Conservation (phyloP, 768 basidiomycete species). For the Pulveroboletus ravenelii region DNA sequence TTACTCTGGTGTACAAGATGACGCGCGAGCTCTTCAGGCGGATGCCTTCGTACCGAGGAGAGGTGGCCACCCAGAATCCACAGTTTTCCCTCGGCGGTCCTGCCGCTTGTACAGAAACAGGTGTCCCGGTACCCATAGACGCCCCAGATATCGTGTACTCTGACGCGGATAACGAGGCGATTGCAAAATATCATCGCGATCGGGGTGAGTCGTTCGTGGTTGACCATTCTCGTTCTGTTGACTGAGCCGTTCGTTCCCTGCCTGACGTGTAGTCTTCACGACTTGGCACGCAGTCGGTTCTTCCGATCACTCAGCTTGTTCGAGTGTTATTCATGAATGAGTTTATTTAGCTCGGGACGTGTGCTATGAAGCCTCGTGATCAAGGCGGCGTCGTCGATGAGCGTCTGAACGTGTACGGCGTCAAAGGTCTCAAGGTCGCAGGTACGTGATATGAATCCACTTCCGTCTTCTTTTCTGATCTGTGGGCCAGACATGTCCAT, state of each 20-base stretch:
- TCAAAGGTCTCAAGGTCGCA: constrained; percentile 55
- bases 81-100: constrained; percentile 26
- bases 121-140: constrained; percentile 19
- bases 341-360: constrained; percentile 52
- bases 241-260: neutral
- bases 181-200: constrained; percentile 25
- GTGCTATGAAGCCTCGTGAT: constrained; percentile 61
- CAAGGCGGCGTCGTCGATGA: constrained; percentile 60
- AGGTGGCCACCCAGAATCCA: constrained; percentile 19
- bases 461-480: too few species aligned
- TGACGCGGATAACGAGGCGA: constrained; percentile 31
- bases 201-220: constrained; percentile 1
- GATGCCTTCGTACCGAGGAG: constrained; percentile 35
- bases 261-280: neutral
- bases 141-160: constrained; percentile 33
- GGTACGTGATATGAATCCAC: constrained; percentile 30
- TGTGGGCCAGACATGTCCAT: constrained; percentile 35
- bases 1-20: constrained; percentile 54
- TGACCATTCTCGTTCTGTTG: too few species aligned
- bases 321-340: too few species aligned
- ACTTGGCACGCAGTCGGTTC: constrained; percentile 17
- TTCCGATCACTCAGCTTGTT: too few species aligned
- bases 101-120: constrained; percentile 22
- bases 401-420: constrained; percentile 58
- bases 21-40: constrained; percentile 51